Percentiles rank a stretch among this genome's conserved stretches.
Evolutionary conservation across 2,329 filamentous ascomycete species (phyloP).

Genomic region (Xylariaceae sp.): DNA sequence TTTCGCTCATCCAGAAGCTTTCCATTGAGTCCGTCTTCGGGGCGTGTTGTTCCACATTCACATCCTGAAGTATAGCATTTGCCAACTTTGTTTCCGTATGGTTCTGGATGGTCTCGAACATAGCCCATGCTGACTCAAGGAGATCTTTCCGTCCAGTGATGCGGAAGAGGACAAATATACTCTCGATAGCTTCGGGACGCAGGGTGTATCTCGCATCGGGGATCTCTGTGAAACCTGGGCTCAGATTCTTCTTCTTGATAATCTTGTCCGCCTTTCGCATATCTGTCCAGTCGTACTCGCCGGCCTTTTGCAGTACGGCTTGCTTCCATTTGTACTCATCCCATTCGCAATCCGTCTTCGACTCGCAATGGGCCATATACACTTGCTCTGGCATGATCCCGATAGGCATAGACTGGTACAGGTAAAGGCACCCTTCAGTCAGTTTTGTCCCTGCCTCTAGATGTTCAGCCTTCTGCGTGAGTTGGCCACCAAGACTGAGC

Average conservation of each 20-base stretch:
- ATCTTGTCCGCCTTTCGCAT: slow-evolving; percentile 14
- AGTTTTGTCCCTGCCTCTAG: slow-evolving; percentile 41
- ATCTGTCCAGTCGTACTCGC: slow-evolving; percentile 7
- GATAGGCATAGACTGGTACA: slow-evolving; percentile 41
- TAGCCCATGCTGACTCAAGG: slow-evolving; percentile 20
- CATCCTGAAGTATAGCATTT: slow-evolving; percentile 20
- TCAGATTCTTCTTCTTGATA: slow-evolving; percentile 15
- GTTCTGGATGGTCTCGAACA: slow-evolving; percentile 23
- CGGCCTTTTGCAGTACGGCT: slow-evolving; percentile 14
- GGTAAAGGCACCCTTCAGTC: slow-evolving; percentile 47
- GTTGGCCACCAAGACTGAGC: slow-evolving; percentile 43
- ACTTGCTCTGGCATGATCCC: slow-evolving; percentile 52
- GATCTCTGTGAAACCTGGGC: slow-evolving; percentile 19
- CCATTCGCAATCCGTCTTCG: slow-evolving; percentile 22
- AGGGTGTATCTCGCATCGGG: slow-evolving; percentile 20
- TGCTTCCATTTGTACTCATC: slow-evolving; percentile 23
- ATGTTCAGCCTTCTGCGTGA: slow-evolving; percentile 37
- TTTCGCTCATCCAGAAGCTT: slow-evolving; percentile 24
- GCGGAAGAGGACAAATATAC: slow-evolving; percentile 23
- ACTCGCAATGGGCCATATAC: slow-evolving; percentile 35
- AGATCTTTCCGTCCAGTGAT: slow-evolving; percentile 19
- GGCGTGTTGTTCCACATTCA: slow-evolving; percentile 13
- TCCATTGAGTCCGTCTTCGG: slow-evolving; percentile 22
- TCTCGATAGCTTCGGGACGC: slow-evolving; percentile 26
- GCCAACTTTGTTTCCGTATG: slow-evolving; percentile 20